These are phyloP conservation scores for Yamadazyma atlantica DNA, from an alignment of 1,139 yeast species.

Conservation along the genomic window DNA sequence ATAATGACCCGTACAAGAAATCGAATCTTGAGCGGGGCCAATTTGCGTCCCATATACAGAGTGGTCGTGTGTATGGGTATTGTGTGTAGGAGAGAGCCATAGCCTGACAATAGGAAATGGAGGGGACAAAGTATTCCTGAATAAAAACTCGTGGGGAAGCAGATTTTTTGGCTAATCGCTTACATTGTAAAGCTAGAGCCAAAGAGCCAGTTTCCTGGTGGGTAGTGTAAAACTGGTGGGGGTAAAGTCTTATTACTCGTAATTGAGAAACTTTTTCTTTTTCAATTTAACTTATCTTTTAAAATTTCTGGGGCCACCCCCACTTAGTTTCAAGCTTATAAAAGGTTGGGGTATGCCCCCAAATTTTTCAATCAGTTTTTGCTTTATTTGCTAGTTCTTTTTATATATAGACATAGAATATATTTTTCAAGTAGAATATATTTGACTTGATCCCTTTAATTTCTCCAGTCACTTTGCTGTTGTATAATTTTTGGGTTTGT, in stretches of 20 bases:
- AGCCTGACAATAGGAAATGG: background rate
- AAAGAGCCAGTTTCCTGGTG: background rate
- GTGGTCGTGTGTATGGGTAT: too few relatives aligned
- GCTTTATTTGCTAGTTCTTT: too few relatives aligned
- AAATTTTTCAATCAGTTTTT: too few relatives aligned
- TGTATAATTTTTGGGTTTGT: too few relatives aligned
- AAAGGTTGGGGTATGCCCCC: background rate
- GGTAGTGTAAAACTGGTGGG: background rate
- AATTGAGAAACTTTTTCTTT: background rate
- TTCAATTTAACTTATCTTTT: background rate
- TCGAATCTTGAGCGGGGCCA: background rate
- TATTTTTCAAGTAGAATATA: background rate
- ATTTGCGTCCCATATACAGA: too few relatives aligned
- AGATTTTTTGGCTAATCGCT: background rate
- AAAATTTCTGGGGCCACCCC: background rate
- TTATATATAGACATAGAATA: background rate
- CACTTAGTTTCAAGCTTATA: background rate
- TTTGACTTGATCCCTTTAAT: too few relatives aligned
- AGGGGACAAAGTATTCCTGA: background rate
- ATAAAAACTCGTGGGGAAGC: background rate
- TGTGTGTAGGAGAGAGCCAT: background rate
- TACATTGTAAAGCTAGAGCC: background rate
- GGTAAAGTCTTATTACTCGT: background rate
- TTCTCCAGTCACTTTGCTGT: too few relatives aligned
- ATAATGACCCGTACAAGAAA: background rate